phyloP scores from a whole-genome alignment of 2,329 filamentous ascomycete genomes.

The Aspergillus sp. region DNA sequence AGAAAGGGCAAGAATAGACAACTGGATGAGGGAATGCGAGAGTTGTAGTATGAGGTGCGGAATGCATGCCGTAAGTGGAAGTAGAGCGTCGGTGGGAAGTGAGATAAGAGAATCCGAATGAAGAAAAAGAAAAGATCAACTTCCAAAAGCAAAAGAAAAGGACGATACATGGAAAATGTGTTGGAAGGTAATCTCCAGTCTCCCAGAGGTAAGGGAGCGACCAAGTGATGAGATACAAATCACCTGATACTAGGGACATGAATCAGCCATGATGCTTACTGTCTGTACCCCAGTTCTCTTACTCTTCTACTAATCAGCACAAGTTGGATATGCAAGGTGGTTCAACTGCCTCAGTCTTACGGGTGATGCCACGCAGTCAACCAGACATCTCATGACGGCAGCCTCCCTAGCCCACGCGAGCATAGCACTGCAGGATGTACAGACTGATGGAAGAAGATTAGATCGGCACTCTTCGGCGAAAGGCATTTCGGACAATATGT shows the following conservation, averaged over 20 bases:
- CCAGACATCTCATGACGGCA: background rate
- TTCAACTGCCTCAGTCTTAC: no score
- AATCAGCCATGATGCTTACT: no score
- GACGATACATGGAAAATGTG: background rate
- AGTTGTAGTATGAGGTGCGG: background rate
- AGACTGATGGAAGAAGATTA: background rate
- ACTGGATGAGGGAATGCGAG: background rate
- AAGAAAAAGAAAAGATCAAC: background rate
- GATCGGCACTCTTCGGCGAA: constrained; percentile 2
- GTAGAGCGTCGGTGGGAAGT: background rate
- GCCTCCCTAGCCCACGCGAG: background rate
- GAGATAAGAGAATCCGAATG: background rate
- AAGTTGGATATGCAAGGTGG: background rate
- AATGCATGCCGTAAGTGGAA: background rate
- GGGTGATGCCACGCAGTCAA: background rate
- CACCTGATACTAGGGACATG: no score
- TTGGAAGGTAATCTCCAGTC: background rate
- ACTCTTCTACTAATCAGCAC: no score
- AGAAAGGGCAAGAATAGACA: background rate
- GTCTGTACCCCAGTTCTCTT: no score
- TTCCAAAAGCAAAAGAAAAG: no score
- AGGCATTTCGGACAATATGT: background rate
- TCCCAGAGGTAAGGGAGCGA: background rate
- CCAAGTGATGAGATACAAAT: background rate
- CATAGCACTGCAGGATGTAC: background rate